A percentile compares a stretch with the other conserved stretches of the same genome.
Evolutionary conservation across 2,329 filamentous ascomycete species (phyloP).

Genomic region (Achaetomium macrosporum): DNA sequence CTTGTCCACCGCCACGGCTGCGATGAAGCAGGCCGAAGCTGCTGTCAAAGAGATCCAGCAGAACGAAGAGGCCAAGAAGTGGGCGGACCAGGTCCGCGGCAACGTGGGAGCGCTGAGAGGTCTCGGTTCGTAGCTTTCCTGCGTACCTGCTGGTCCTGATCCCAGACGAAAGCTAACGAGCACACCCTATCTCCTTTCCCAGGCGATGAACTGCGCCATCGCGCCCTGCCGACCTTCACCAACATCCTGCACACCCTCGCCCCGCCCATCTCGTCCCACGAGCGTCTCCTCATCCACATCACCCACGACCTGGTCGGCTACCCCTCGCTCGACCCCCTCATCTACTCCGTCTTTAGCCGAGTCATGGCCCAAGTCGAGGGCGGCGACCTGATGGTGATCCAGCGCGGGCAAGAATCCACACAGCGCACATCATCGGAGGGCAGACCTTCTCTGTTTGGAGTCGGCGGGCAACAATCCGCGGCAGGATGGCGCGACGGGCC

Average conservation of each 20-base stretch:
- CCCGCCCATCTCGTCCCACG: constrained; percentile 92
- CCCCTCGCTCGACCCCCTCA: constrained; percentile 85
- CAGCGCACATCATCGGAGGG: constrained; percentile 45
- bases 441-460: constrained; percentile 33
- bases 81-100: constrained; percentile 88
- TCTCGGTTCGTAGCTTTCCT: constrained; percentile 52
- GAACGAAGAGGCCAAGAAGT: constrained; percentile 93
- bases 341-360: constrained; percentile 84
- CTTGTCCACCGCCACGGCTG: constrained; percentile 75
- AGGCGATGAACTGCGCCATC: constrained; percentile 83
- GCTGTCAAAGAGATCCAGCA: constrained; percentile 92
- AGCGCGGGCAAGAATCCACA: constrained; percentile 81
- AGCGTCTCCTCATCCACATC: constrained; percentile 93
- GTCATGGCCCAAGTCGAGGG: constrained; percentile 99
- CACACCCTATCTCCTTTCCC: constrained; percentile 8
- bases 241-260: constrained; percentile 92
- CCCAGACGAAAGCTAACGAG: constrained; percentile 15
- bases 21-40: constrained; percentile 86
- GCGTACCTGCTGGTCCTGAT: too few species aligned
- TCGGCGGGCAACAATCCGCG: constrained; percentile 37
- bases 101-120: constrained; percentile 75
- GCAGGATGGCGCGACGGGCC: constrained; percentile 87
- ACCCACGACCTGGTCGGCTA: constrained; percentile 95
- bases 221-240: constrained; percentile 89
- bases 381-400: constrained; percentile 87